Evolutionary conservation across 2,329 filamentous ascomycete genomes (phyloP).

Genomic region (Ceratocystiopsis minuta): DNA sequence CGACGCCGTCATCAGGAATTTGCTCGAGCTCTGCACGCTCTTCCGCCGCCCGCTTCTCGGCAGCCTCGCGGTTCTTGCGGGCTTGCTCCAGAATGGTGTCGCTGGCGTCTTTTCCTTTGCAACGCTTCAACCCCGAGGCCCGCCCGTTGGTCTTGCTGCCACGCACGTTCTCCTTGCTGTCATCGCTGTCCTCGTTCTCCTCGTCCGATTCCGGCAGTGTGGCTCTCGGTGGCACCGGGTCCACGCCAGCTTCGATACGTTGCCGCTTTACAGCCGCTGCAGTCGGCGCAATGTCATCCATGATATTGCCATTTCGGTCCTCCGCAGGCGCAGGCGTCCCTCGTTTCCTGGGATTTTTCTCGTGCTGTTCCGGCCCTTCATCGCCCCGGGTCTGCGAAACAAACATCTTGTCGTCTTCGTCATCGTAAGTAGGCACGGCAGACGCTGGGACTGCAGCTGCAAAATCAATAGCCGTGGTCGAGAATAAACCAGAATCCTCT

Average conservation of each 20-base stretch:
- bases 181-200: conserved; percentile 11
- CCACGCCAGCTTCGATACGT: conserved; percentile 41
- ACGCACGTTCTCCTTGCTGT: conserved; percentile 20
- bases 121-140: no score
- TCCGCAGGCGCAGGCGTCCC: no score
- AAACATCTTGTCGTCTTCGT: conserved; percentile 26
- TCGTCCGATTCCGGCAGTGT: conserved; percentile 9
- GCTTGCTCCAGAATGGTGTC: conserved; percentile 49
- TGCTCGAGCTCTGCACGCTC: conserved; percentile 35
- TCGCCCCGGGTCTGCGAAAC: conserved; percentile 29
- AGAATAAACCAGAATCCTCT: conserved; percentile 7
- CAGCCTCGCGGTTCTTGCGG: conserved; percentile 40
- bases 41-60: conserved; percentile 42
- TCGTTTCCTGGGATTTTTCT: no score
- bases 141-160: no score
- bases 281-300: conserved; percentile 59
- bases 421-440: background rate
- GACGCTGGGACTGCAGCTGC: background rate
- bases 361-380: background rate
- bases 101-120: conserved; percentile 25
- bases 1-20: conserved; percentile 41
- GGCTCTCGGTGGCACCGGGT: conserved; percentile 20
- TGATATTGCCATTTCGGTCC: conserved; percentile 29
- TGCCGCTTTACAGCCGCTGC: conserved; percentile 65
- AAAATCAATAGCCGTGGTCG: no score